Base-by-base conservation (phyloP, 192 early-diverging fungal species). In the Umbelopsis sp. region DNA sequence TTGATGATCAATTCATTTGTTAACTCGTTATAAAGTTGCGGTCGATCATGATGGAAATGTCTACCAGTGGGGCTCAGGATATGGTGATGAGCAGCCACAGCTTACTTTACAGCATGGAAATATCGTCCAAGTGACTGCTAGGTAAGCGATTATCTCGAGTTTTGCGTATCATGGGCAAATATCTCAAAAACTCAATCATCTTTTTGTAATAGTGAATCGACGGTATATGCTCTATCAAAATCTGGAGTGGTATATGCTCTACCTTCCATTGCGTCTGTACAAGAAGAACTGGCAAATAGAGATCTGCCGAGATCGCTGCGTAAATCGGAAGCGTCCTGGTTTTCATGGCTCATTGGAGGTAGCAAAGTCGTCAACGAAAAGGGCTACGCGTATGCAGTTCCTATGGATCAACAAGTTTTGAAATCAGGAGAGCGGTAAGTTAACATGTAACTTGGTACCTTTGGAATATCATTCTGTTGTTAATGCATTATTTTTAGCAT, bases 1-100 rank as follows among this genome's bases (percentile, higher is more conserved):
- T 18, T 41, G 1, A n/a, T 23, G 18, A 8, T 64, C 13, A 25
- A 8, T 22, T 15, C 2, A 25, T 2, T 33, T 22, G 45, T 21
- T 25, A 45, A n/a, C 35, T 3, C 22, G 3, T 66, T 46, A 6
- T 44, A 46, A 4, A 66, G 65, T 66, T 35, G 77, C 80, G 12
- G 80, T 78, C 30, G 76, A 78, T 22, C 70, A 78, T 2, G 50
- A 78, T 37, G 80, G 80, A 48, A 73, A 76, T 47, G 69, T 82
- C 3, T 82, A 74, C 30, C 80, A 82, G 35, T 82, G 80, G 80
- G 80, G 80, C 4, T 27, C 66, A 35, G 73, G 77, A 66, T 78
- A 67, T 49, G 67, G 67, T 10, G 22, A 25, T 5, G 49, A 74
- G 18, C 76, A 78, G 46, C 80, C 80, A 5, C 72, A 78, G 7